Evolutionary conservation across 192 early-diverging fungal species (phyloP), one percentile per base, ranked within the genome.

Genomic region (Backusella tuberculispora): DNA sequence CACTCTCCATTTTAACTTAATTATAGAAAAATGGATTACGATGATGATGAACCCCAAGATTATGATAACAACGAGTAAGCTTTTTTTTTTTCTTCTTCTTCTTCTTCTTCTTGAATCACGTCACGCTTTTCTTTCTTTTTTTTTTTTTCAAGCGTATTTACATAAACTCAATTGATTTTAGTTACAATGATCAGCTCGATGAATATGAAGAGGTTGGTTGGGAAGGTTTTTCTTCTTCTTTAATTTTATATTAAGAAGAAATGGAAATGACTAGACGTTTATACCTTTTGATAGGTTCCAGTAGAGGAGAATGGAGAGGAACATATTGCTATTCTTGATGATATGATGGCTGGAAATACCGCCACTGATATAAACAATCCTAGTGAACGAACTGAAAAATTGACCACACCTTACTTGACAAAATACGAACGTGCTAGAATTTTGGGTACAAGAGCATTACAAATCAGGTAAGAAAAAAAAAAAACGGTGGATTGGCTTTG

Each of bases 361-460:
- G 66, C 9, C 1, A 46, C 43, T 17, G 43, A 24, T 17, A 45
- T 3, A 47, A 45, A 12, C 13, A 29, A 44, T 29, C 14, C 68
- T 17, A 24, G 40, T 6, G 73, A 83, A 74, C 74, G 86, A 13
- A 92, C 91, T 77, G 94, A 96, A 80, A 90, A 92, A 74, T 90
- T 95, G 71, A 98, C 97, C 7, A 98, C 97, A 26, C 96, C 97
- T 46, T 99, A 97, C 83, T 93, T 99, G 93, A 99, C 97, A 66
- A 98, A 98, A 81, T 99, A 99, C 85, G 97, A 99, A 83, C 91
- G 93, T 45, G 93, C 94, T 53, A 87, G 93, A 76, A 88, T 95
- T 65, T 83, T 96, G 56, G 95, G 95, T 37, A 95, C 96, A 7
- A 88, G 97, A 29, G 97, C 97, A 1, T 88, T 98, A 76, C 96